A percentile compares a stretch with the other conserved stretches of the same genome.
Conservation (phyloP, 306 rosid species). For the Prunus dulcis region DNA sequence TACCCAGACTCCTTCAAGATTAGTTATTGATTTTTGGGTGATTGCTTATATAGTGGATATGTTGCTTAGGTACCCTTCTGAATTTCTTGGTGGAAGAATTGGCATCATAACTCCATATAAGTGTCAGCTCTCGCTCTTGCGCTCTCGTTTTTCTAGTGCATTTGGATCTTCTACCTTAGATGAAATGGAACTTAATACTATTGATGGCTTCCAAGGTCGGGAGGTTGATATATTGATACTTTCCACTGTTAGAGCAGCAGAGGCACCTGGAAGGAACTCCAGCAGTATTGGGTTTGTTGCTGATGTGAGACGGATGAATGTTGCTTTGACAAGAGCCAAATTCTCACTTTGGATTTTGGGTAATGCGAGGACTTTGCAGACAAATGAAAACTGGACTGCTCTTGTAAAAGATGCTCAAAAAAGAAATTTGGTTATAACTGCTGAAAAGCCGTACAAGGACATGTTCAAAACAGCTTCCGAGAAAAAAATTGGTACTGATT, state of each 20-base stretch:
- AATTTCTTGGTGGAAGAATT: constrained; percentile 72
- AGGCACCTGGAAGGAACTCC: constrained; percentile 43
- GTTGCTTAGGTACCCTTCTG: constrained; percentile 64
- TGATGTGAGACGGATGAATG: constrained; percentile 98
- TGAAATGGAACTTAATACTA: constrained; percentile 80
- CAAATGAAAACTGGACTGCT: constrained; percentile 80
- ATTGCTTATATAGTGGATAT: constrained; percentile 25
- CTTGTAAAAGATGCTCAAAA: constrained; percentile 77
- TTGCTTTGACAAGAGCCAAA: constrained; percentile 93
- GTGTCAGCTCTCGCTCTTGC: constrained; percentile 74
- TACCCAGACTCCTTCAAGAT: constrained; percentile 2
- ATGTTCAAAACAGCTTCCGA: constrained; percentile 43
- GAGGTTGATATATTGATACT: constrained; percentile 90
- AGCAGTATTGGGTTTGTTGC: constrained; percentile 92
- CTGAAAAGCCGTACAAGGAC: constrained; percentile 61
- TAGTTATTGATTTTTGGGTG: constrained; percentile 18
- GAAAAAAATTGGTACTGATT: constrained; percentile 29
- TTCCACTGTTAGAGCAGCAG: constrained; percentile 91
- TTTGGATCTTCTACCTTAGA: constrained; percentile 67
- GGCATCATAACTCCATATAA: constrained; percentile 94
- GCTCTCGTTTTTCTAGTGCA: constrained; percentile 67
- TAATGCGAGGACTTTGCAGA: constrained; percentile 81
- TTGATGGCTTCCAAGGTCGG: constrained; percentile 99
- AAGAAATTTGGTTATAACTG: constrained; percentile 58
- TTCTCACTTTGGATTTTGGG: constrained; percentile 91